Evolutionary conservation across 257 asterid species (phyloP).

Genomic region (Solanum boliviense): DNA sequence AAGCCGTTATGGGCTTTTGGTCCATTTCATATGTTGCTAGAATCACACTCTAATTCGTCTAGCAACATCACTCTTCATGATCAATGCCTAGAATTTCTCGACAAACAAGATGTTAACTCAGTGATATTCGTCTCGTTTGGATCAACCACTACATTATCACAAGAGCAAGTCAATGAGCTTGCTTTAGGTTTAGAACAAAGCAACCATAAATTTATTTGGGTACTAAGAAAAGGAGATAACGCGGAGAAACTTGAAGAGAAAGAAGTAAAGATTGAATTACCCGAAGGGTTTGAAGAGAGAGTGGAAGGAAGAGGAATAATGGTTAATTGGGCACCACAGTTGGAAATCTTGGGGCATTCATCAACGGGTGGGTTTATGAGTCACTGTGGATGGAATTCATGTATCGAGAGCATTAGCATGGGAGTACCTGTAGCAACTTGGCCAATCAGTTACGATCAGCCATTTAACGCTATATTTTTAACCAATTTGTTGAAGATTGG

Average conservation of each 20-base stretch:
- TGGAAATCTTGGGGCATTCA: not conserved
- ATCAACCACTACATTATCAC: not conserved
- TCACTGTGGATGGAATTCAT: not conserved
- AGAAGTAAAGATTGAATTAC: not conserved
- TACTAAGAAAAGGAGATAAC: not conserved
- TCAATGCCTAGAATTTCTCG: not conserved
- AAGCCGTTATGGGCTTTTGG: not conserved
- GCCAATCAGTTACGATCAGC: not conserved
- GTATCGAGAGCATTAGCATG: not conserved
- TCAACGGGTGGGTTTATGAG: not conserved
- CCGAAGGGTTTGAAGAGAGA: not conserved
- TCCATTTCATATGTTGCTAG: not conserved
- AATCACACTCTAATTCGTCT: not conserved
- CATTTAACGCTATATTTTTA: not conserved
- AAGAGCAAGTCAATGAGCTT: not conserved
- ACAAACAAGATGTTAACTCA: not conserved
- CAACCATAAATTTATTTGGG: not conserved
- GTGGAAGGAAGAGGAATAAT: not conserved
- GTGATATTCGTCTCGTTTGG: not conserved
- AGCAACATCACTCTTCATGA: not conserved
- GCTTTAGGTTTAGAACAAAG: not conserved
- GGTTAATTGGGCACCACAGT: not conserved
- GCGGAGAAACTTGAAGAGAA: not conserved
- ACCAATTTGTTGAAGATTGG: not conserved
- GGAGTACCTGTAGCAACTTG: not conserved